Evolutionary conservation across 225 moss, liverwort and hornwort species (phyloP).

Genomic region (Straminergon stramineum): DNA sequence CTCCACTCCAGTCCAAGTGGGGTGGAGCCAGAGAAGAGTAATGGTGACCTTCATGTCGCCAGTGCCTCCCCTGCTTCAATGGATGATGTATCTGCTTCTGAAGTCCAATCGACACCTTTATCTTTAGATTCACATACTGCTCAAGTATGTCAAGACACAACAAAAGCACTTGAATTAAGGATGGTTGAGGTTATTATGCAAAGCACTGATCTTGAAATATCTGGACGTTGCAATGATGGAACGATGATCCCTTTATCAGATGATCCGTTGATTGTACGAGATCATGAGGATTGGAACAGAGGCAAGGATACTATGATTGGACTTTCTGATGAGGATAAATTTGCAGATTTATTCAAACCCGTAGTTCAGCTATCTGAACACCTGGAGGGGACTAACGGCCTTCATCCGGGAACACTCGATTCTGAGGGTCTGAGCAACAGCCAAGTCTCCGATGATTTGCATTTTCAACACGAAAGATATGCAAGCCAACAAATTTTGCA

Average conservation of each 20-base stretch:
- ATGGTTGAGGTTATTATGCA: conserved; percentile 22
- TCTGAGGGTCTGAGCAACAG: conserved; percentile 27
- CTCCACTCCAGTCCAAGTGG: not conserved
- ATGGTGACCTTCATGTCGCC: not conserved
- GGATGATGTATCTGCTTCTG: not conserved
- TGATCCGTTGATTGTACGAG: conserved; percentile 9
- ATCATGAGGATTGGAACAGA: conserved; percentile 6
- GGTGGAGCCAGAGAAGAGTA: not conserved
- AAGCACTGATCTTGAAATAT: not conserved
- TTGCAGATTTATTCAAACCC: conserved; percentile 27
- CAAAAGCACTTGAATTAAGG: conserved; percentile 8
- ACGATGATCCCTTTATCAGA: conserved; percentile 25
- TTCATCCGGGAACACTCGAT: conserved; percentile 3
- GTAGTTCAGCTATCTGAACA: conserved; percentile 21
- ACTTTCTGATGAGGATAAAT: conserved; percentile 28
- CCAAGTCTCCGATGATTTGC: conserved; percentile 22
- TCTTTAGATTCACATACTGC: not conserved
- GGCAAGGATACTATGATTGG: conserved; percentile 23
- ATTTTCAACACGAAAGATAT: conserved; percentile 23
- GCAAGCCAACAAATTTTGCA: not conserved
- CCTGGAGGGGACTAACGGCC: conserved; percentile 16
- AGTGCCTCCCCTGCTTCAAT: not conserved
- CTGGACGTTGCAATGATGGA: conserved; percentile 20
- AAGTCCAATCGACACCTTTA: not conserved
- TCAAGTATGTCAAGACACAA: conserved; percentile 3